These are phyloP conservation scores for Cystobasidium sp. DNA, from an alignment of 1,284 basidiomycete species.

Conservation along the genomic window DNA sequence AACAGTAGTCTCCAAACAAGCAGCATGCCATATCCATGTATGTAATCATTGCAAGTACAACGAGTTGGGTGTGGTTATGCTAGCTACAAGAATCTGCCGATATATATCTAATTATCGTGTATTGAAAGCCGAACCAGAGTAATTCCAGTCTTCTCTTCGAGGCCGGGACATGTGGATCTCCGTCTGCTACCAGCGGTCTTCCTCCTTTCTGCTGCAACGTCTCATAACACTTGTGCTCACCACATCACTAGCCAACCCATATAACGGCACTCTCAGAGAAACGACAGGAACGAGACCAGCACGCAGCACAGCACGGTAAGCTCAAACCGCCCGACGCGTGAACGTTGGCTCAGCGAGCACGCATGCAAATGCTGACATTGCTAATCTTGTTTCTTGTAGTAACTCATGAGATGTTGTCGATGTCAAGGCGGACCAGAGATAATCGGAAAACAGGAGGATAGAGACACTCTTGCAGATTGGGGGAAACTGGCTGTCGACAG, in stretches of 20 bases:
- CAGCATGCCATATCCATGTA: neutral
- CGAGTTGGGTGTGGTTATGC: conserved; percentile 2
- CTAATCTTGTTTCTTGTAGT: too few relatives aligned
- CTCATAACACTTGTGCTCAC: neutral
- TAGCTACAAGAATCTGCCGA: conserved; percentile 7
- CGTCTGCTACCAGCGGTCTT: neutral
- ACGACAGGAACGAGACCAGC: neutral
- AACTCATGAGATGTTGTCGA: too few relatives aligned
- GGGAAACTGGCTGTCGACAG: too few relatives aligned
- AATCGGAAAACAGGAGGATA: too few relatives aligned
- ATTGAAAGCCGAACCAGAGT: too few relatives aligned
- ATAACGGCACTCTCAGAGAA: neutral
- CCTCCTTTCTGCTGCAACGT: neutral
- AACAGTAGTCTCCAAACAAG: neutral
- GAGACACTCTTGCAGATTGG: too few relatives aligned
- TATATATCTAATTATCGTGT: too few relatives aligned
- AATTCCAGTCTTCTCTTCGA: too few relatives aligned
- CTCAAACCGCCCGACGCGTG: conserved; percentile 17
- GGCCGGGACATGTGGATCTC: too few relatives aligned
- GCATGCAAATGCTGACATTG: neutral
- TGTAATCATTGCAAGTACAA: conserved; percentile 8
- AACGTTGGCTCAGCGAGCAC: conserved; percentile 12
- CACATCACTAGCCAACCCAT: too few relatives aligned
- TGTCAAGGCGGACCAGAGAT: too few relatives aligned
- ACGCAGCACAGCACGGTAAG: conserved; percentile 6